Conservation (phyloP, 768 basidiomycete genomes). For the Pleurotus tuber-regium region DNA sequence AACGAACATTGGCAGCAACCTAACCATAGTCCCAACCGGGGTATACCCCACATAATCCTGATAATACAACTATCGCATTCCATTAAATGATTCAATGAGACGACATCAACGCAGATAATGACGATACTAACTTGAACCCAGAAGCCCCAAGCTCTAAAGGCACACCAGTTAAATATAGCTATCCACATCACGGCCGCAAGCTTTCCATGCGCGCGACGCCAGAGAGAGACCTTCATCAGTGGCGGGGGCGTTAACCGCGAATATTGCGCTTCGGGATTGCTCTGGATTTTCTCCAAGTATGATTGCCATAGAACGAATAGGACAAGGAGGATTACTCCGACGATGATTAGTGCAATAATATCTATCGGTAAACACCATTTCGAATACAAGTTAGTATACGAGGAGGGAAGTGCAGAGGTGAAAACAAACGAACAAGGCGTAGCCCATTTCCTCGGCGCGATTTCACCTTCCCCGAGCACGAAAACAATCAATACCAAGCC, state of each 20-base stretch:
- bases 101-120: slow-evolving; percentile 13
- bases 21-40: slow-evolving; percentile 61
- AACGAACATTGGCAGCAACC: slow-evolving; percentile 70
- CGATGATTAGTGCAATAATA: slow-evolving; percentile 63
- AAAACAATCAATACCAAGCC: slow-evolving; percentile 71
- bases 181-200: slow-evolving; percentile 57
- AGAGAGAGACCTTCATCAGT: slow-evolving; percentile 59
- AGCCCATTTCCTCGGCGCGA: slow-evolving; percentile 56
- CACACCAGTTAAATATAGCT: slow-evolving; percentile 57
- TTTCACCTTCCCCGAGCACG: slow-evolving; percentile 61
- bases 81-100: slow-evolving; percentile 26
- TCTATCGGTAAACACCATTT: slow-evolving; percentile 39
- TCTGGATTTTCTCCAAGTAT: slow-evolving; percentile 41
- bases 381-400: slow-evolving; percentile 16
- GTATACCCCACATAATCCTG: slow-evolving; percentile 57
- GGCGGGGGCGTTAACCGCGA: slow-evolving; percentile 43
- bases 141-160: slow-evolving; percentile 50
- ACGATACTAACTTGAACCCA: slow-evolving; percentile 21
- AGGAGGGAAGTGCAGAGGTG: no score
- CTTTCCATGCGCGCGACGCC: slow-evolving; percentile 52
- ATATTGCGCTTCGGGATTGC: not conserved
- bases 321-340: slow-evolving; percentile 51
- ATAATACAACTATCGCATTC: slow-evolving; percentile 55
- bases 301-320: slow-evolving; percentile 63
- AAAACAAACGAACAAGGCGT: slow-evolving; percentile 28